A percentile compares a stretch with the other conserved stretches of the same genome.
These are phyloP conservation scores for Solanum sejunctum DNA, from an alignment of 257 asterid species.

Conservation along the genomic window DNA sequence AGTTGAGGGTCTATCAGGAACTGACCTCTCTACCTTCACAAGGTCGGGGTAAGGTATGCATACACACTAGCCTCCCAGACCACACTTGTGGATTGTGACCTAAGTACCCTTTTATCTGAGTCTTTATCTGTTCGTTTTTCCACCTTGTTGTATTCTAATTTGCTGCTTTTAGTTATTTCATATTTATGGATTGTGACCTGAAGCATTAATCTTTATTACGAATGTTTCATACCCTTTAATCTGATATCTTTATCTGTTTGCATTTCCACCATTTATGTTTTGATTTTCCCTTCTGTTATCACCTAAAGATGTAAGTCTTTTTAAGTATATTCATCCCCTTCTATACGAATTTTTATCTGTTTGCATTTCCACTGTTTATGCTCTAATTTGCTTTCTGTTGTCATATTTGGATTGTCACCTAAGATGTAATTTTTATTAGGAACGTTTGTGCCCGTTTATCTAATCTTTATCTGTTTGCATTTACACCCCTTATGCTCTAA, in stretches of 20 bases:
- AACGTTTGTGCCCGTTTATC: neutral
- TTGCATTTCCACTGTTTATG: neutral
- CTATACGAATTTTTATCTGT: neutral
- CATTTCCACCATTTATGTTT: neutral
- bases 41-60: neutral
- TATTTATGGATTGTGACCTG: neutral
- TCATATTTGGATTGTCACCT: neutral
- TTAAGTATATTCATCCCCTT: neutral
- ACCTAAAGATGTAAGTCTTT: neutral
- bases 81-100: neutral
- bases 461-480: neutral
- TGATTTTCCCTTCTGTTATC: neutral
- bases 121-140: neutral
- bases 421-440: neutral
- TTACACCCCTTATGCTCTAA: neutral
- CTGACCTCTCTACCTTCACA: neutral
- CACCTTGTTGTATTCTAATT: neutral
- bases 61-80: neutral
- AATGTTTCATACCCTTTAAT: neutral
- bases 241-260: neutral
- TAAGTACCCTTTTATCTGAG: neutral
- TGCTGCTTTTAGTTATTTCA: neutral
- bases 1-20: neutral
- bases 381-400: neutral
- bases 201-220: neutral